phyloP scores from a whole-genome alignment of 2,329 filamentous ascomycete genomes.

The Epichloe sibirici region DNA sequence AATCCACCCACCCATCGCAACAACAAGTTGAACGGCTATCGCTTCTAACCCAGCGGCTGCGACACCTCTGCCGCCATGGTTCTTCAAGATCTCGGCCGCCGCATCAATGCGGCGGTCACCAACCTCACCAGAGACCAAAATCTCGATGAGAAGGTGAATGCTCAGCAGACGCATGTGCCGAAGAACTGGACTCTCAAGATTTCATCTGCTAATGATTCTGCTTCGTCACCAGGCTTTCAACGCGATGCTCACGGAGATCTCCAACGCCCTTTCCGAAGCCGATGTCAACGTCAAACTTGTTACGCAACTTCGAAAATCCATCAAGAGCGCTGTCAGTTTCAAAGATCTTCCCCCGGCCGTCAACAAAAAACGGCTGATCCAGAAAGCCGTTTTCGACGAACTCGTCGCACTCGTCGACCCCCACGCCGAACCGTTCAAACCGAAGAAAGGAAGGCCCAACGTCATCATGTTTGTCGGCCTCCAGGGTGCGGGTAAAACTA shows the following conservation, averaged over 20 bases:
- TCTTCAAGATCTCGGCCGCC: slow-evolving; percentile 95
- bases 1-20: no score
- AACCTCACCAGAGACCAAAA: slow-evolving; percentile 87
- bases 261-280: slow-evolving; percentile 85
- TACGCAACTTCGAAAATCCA: slow-evolving; percentile 80
- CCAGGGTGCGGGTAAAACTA: slow-evolving; percentile 96
- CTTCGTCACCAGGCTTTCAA: slow-evolving; percentile 63
- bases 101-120: slow-evolving; percentile 92
- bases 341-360: slow-evolving; percentile 76
- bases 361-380: slow-evolving; percentile 97
- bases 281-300: slow-evolving; percentile 96
- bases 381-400: slow-evolving; percentile 96
- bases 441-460: slow-evolving; percentile 90
- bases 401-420: slow-evolving; percentile 92
- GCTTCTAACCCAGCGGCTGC: slow-evolving; percentile 1
- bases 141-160: slow-evolving; percentile 79
- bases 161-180: neutral
- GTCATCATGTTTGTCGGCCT: slow-evolving; percentile 99
- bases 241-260: slow-evolving; percentile 97
- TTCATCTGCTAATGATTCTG: neutral
- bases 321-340: slow-evolving; percentile 85
- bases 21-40: slow-evolving; percentile 1
- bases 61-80: slow-evolving; percentile 52
- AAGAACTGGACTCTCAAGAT: neutral
- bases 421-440: slow-evolving; percentile 88